Conservation (phyloP, 352 stramenopile species). For the Peronosclerospora sorghi region DNA sequence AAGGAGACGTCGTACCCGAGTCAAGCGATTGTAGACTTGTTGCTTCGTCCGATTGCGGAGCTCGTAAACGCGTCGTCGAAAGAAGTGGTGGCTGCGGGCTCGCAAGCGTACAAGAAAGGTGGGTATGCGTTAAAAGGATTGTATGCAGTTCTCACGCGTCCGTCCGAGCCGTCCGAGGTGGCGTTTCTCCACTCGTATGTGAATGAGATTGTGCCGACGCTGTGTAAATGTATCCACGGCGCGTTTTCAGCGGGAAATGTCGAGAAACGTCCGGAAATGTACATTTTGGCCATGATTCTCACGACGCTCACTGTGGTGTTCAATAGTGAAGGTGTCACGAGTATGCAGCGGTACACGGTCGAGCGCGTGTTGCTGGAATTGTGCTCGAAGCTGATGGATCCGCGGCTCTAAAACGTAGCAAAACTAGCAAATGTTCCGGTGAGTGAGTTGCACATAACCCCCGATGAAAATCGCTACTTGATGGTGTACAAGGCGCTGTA, state of each 20-base stretch:
- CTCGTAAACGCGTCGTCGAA: too few relatives aligned
- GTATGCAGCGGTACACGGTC: too few relatives aligned
- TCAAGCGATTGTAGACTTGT: too few relatives aligned
- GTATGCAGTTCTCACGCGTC: constrained; percentile 63
- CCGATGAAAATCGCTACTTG: too few relatives aligned
- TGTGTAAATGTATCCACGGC: constrained; percentile 68
- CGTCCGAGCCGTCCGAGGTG: constrained; percentile 40
- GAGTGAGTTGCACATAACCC: constrained; percentile 21
- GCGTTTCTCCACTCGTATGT: constrained; percentile 65
- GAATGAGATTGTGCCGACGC: constrained; percentile 60
- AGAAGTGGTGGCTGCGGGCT: too few relatives aligned
- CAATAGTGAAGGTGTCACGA: constrained; percentile 36
- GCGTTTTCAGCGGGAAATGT: constrained; percentile 50
- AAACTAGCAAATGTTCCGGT: constrained; percentile 7
- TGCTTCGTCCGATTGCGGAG: constrained; percentile 54
- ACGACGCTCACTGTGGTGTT: constrained; percentile 58
- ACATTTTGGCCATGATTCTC: constrained; percentile 64
- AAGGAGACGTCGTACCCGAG: too few relatives aligned
- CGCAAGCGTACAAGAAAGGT: constrained; percentile 43
- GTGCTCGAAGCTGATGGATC: constrained; percentile 74
- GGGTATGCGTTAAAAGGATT: constrained; percentile 70
- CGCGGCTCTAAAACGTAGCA: constrained; percentile 48
- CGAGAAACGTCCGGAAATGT: too few relatives aligned
- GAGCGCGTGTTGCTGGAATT: too few relatives aligned
- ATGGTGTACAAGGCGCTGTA: too few relatives aligned